Percentiles rank a stretch among this genome's conserved stretches.
phyloP scores from a whole-genome alignment of 805 yeast genomes.

The Schwanniomyces pseudopolymorphus region DNA sequence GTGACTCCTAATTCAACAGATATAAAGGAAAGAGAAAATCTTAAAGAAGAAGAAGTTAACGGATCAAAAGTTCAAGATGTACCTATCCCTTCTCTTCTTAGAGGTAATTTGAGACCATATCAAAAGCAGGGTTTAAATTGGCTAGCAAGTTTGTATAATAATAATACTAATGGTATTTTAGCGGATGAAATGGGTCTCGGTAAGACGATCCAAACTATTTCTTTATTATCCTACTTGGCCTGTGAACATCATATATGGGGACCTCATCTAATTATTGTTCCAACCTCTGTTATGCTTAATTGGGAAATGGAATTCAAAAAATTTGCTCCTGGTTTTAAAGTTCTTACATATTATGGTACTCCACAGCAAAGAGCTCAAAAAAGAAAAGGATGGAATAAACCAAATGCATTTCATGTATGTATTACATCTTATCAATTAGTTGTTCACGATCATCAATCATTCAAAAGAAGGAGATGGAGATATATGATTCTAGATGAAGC shows the following conservation, averaged over 20 bases:
- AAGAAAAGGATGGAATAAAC: slow-evolving; percentile 96
- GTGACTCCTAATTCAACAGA: slow-evolving; percentile 25
- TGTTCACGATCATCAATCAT: slow-evolving; percentile 95
- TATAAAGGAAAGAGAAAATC: slow-evolving; percentile 9
- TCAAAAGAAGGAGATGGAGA: slow-evolving; percentile 89
- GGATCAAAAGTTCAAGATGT: slow-evolving; percentile 57
- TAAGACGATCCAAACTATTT: slow-evolving; percentile 93
- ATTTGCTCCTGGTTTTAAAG: slow-evolving; percentile 97
- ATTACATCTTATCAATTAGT: slow-evolving; percentile 96
- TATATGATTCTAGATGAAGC: slow-evolving; percentile 98
- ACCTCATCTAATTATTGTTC: slow-evolving; percentile 94
- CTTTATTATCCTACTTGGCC: slow-evolving; percentile 82
- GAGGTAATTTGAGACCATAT: slow-evolving; percentile 84
- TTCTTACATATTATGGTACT: slow-evolving; percentile 91
- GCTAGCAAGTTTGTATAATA: slow-evolving; percentile 91
- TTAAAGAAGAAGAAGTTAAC: slow-evolving; percentile 33
- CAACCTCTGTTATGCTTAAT: slow-evolving; percentile 94
- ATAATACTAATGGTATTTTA: slow-evolving; percentile 90
- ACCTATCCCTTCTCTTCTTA: slow-evolving; percentile 69
- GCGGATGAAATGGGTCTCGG: slow-evolving; percentile 99
- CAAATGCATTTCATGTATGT: slow-evolving; percentile 93
- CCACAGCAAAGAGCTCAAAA: slow-evolving; percentile 96
- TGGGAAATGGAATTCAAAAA: slow-evolving; percentile 99
- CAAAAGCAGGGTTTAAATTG: slow-evolving; percentile 97
- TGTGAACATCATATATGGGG: slow-evolving; percentile 97